These are phyloP conservation scores for Russula emetica DNA, from an alignment of 768 basidiomycete genomes.

Conservation along the genomic window DNA sequence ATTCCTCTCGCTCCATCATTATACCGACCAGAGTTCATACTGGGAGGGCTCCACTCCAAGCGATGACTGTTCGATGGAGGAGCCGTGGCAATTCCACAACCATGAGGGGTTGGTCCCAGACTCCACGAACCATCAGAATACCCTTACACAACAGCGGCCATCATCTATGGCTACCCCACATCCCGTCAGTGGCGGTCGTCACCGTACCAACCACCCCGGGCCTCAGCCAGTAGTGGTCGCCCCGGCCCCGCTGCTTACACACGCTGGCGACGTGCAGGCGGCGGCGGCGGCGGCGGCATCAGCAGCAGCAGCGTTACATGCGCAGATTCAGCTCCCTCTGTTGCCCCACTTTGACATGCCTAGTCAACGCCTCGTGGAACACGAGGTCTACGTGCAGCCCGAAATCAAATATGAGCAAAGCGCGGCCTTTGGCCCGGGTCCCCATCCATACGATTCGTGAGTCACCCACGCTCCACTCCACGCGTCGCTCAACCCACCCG, in stretches of 20 bases:
- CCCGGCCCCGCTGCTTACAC: constrained; percentile 1
- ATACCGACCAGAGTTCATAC: constrained; percentile 17
- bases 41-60: constrained; percentile 28
- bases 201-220: background rate
- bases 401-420: constrained; percentile 21
- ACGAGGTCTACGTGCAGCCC: constrained; percentile 21
- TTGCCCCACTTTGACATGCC: constrained; percentile 19
- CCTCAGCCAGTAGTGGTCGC: constrained; percentile 2
- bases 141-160: constrained; percentile 4
- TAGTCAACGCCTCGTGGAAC: constrained; percentile 15
- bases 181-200: constrained; percentile 8
- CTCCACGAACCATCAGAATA: constrained; percentile 1
- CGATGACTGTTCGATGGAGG: constrained; percentile 25
- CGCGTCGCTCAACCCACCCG: background rate
- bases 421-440: constrained; percentile 5
- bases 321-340: constrained; percentile 19
- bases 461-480: constrained; percentile 1
- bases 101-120: constrained; percentile 12
- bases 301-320: background rate
- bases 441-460: constrained; percentile 23
- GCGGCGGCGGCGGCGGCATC: background rate
- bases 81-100: constrained; percentile 26
- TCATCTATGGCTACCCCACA: constrained; percentile 18
- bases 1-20: constrained; percentile 22
- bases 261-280: constrained; percentile 1